Percentiles rank a stretch among this genome's conserved stretches.
These are phyloP conservation scores for Aciculoconidium aculeatum DNA, from an alignment of 805 yeast species.

Conservation along the genomic window DNA sequence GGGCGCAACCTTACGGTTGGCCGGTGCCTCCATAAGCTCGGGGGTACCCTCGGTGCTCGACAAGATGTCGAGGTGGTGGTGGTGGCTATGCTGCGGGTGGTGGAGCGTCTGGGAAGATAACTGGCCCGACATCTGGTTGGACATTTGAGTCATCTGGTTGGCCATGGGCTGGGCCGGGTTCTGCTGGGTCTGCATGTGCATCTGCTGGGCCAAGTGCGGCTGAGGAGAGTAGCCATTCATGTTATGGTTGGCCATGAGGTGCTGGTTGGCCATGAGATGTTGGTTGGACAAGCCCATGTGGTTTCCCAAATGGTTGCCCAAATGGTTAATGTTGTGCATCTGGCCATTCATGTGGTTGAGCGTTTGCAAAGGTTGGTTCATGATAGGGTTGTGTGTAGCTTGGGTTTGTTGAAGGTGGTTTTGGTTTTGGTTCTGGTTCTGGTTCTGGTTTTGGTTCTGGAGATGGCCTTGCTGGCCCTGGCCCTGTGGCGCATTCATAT, in stretches of 20 bases:
- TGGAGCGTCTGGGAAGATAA: no score
- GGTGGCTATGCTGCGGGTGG: constrained; percentile 9
- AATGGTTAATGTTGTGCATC: constrained; percentile 4
- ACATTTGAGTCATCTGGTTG: no score
- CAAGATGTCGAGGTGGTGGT: constrained; percentile 8
- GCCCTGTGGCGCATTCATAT: constrained; percentile 4
- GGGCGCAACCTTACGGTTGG: constrained; percentile 50
- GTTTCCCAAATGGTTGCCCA: no score
- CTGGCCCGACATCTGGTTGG: no score
- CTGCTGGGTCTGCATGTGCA: constrained; percentile 8
- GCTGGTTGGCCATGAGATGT: no score
- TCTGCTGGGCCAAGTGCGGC: constrained; percentile 7
- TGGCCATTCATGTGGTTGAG: constrained; percentile 7
- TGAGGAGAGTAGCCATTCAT: constrained; percentile 5
- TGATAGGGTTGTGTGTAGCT: constrained; percentile 1
- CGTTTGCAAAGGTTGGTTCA: constrained; percentile 4
- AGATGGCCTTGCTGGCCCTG: constrained; percentile 3
- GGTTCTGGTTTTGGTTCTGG: constrained; percentile 1
- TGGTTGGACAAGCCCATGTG: no score
- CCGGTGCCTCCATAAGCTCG: constrained; percentile 8
- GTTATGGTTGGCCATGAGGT: no score
- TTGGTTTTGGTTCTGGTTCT: neutral
- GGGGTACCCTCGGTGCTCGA: constrained; percentile 7
- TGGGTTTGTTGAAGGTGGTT: constrained; percentile 1
- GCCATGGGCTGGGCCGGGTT: constrained; percentile 7